Base-by-base conservation (phyloP, 106 monocot genomes). In the Chionographis japonica region DNA sequence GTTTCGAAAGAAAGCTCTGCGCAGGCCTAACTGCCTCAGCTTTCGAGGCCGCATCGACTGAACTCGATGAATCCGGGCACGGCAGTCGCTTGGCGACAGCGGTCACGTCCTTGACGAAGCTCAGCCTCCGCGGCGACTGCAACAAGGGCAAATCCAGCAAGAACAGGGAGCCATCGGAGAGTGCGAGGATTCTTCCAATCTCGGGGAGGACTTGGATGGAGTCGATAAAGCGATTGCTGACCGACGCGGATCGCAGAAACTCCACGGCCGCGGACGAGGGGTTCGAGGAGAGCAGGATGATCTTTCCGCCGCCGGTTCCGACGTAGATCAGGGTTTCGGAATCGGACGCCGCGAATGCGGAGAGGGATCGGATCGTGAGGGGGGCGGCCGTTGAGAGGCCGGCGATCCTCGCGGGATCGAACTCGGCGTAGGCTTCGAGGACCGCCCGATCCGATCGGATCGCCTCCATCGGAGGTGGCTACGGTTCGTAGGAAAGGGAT, bases 261-360 rank as follows among this genome's bases (percentile, higher is more conserved):
- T 77, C 65, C 0, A 74, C 59, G 12, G 51, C 2, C 4, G 66
- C 12, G 12, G 56, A 35, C 27, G 71, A 66, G 2, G 74, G 63
- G 16, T 66, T 56, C 19, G 77, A 40, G 52, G 91, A 79, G 63
- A 88, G 58, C 27, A 95, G 65, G 63, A 95, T 6, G 46, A 95
- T 54, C 63, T 82, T 84, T 36, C 94, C 94, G 38, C 80, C 83
- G 15, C 77, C 77, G 62, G 88, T 86, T 63, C 91, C 94, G 64
- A 85, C 51, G 73, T 81, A 83, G 61, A 90, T 64, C 17, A 78
- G 72, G 75, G 65, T 69, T 62, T 79, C 54, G 62, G 74, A 79
- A 4, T 67, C 66, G 53, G 74, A 68, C 1, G 70, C 35, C 54
- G 81, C 2, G 66, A 66, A 79, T 56, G 91, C 37, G 40, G 83